Base-by-base conservation (phyloP, 2,329 filamentous ascomycete genomes). In the Lachnellula hyalina region DNA sequence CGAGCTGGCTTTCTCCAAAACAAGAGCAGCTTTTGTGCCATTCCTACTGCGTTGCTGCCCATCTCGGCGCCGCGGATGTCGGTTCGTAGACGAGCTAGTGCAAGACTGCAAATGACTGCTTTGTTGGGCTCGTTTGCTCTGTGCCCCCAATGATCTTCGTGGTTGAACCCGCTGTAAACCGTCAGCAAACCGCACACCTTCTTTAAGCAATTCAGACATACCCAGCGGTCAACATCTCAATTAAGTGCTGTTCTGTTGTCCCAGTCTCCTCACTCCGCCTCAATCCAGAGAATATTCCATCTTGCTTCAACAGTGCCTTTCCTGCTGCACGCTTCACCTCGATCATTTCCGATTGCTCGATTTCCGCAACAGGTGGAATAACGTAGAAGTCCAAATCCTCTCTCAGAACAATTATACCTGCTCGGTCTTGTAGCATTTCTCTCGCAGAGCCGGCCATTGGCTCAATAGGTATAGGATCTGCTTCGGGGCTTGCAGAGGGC, bases 201-300 rank as follows among this genome's bases (percentile, higher is more conserved):
- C n/a, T 42, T n/a, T 5, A 49, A 28, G 19, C n/a, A 11, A 34
- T 23, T 9, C 11, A 46, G 19, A 77, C 87, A 74, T 79, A 97
- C 93, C 93, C 94, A 69, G 94, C 94, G 52, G 94, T 99, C 73
- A 99, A 75, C 94, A 99, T 99, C 77, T 99, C 94, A 67, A 99
- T 99, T 40, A 99, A 79, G 77, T 99, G 94, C 64, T 96, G 94
- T 73, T 99, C 94, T 0, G 94, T 99, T 17, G 93, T 96, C 19
- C 94, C 94, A 17, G 89, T 86, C 73, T 99, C 94, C 64, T 99
- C 92, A 66, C 93, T 97, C 70, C 93, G 90, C 72, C 94, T 88
- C 47, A 99, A 76, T 0, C 94, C 94, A 3, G 92, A 96, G 71
- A 99, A 99, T 65, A 99, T 99, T 47, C 94, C 94, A 65, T 92